phyloP scores from a whole-genome alignment of 1,284 basidiomycete species.

The Ganoderma multipileum region DNA sequence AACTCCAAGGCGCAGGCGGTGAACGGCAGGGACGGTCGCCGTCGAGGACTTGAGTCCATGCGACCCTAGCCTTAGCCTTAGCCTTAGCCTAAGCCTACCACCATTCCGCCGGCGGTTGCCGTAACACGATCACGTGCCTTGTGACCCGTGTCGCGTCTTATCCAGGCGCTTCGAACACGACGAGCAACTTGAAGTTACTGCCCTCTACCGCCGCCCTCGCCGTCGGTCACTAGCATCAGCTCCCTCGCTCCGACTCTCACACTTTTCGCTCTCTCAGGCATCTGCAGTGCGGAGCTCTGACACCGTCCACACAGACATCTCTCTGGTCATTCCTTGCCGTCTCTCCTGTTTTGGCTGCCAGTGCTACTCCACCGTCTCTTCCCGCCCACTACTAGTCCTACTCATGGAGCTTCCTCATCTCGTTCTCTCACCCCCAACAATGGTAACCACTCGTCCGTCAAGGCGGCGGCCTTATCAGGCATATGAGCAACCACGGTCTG shows the following conservation, averaged over 20 bases:
- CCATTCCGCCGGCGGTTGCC: constrained; percentile 15
- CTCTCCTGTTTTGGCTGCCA: not conserved
- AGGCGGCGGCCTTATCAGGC: constrained; percentile 1
- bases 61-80: not conserved
- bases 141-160: constrained; percentile 14
- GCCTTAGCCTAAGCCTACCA: not conserved
- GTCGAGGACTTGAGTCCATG: not conserved
- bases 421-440: constrained; percentile 17
- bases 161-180: constrained; percentile 4
- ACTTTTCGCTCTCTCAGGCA: constrained; percentile 1
- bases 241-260: not conserved
- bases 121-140: constrained; percentile 26
- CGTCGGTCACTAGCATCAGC: not conserved
- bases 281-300: constrained; percentile 30
- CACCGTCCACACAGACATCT: not conserved
- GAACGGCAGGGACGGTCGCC: constrained; percentile 1
- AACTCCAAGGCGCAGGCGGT: not conserved
- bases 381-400: not conserved
- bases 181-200: no score
- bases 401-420: constrained; percentile 22
- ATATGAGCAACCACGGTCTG: not conserved
- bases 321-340: not conserved
- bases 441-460: not conserved
- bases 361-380: constrained; percentile 32
- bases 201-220: not conserved